Base-by-base conservation (phyloP, 306 rosid genomes). In the Calophaca sinica region DNA sequence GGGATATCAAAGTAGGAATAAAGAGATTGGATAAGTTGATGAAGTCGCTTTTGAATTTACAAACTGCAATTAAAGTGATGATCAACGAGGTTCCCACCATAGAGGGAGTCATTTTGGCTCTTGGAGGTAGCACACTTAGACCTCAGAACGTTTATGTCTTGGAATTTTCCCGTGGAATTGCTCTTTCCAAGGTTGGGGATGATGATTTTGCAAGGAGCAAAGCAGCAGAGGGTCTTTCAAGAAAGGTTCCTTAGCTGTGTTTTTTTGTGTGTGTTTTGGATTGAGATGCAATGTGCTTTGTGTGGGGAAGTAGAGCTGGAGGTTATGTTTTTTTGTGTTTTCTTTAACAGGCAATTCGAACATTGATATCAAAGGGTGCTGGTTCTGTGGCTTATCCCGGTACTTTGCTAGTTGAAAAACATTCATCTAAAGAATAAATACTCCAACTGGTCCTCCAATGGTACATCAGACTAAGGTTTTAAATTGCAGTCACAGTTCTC, bases 301-400 rank as follows among this genome's bases (percentile, higher is more conserved):
- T 70, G 5, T 28, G 49, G 61, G 57, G 75, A 57, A 49, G 71
- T 69, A 63, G 69, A n/a, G 65, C 51, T 44, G 44, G 54, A 11
- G 66, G 14, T 77, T 31, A 54, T 60, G 31, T 51, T 55, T 57
- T 57, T 55, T 67, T 44, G 29, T 83, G 59, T 45, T 82, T 75
- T 73, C 68, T 74, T 76, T 79, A 42, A 72, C 88, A 89, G 97
- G 98, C 89, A 2, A 86, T 91, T 82, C 89, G 96, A 82, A 84
- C 82, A 7, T 77, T 94, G 84, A 76, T 94, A 65, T 84, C 96
- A 26, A 84, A 74, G 86, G 89, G 86, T 38, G 99, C 88, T 60
- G 99, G 99, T 6, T 87, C 96, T 75, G 87, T 66, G 63, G 73
- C 86, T 36, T 92, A 87, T 87, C 93, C 89, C 20, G 96, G 97